Evolutionary conservation across 2,329 filamentous ascomycete genomes (phyloP), one percentile per base, ranked within the genome.

Genomic region (Fusarium neocosmosporiellum): DNA sequence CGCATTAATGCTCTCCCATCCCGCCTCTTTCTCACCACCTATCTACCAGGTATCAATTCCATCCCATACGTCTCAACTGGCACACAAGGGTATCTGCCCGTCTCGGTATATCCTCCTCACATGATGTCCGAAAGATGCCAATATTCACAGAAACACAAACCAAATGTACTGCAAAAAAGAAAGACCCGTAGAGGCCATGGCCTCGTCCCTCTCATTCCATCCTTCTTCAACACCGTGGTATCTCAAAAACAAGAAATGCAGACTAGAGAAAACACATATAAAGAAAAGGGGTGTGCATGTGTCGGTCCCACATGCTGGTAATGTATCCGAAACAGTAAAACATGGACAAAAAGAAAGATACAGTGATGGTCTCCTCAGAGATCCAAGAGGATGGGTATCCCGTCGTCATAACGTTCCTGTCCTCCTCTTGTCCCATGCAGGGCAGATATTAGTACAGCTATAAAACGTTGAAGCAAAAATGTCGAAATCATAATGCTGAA

Each of bases 191-290:
- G 63, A 33, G 37, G 58, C 43, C 67, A 53, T 73, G 58, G 41
- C 50, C 67, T 73, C 61, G 50, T 68, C 60, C 57, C 41, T 71
- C 70, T 39, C 70, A 33, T 67, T 71, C 70, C 70, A 73, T 73
- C 70, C 70, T 71, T 65, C 70, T 71, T 68, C 71, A 73, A 73
- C 71, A 73, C 71, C 76, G 68, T 78, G 76, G 76, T 78, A 78
- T 78, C 76, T 78, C 71, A 71, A 78, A 75, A 75, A 67, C 67
- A 71, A 69, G 48, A 63, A 73, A 67, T 69, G 63, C 66, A 70
- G 39, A 29, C 48, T 63, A 57, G 48, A 16, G 14, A 31, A 41
- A 62, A 70, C 16, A 70, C 31, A 57, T 33, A 41, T 61, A 46
- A 37, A 63, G 34, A 39, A 67, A 69, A 61, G 57, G 36, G 65